Evolutionary conservation across 2,329 filamentous ascomycete genomes (phyloP).

Genomic region (Cercospora brassicicola): DNA sequence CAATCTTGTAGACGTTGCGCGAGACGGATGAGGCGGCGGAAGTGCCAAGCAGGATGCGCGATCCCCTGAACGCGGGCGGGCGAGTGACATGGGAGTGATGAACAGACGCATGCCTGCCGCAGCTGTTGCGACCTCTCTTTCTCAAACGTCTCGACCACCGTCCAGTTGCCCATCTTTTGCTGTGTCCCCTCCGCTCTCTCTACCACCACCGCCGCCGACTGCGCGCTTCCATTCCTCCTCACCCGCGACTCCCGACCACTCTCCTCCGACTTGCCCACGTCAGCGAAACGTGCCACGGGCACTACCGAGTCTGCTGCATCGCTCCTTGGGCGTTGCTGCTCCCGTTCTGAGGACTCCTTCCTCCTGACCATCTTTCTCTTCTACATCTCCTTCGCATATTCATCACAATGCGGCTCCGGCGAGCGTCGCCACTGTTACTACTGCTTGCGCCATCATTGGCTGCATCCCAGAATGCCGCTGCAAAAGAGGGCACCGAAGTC

Average conservation of each 20-base stretch:
- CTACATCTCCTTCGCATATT: conserved; percentile 7
- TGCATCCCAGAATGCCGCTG: conserved; percentile 44
- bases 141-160: not conserved
- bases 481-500: conserved; percentile 20
- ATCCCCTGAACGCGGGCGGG: not conserved
- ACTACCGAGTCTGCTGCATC: not conserved
- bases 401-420: conserved; percentile 59
- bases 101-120: not conserved
- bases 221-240: not conserved
- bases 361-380: not conserved
- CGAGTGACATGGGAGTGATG: not conserved
- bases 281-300: conserved; percentile 14
- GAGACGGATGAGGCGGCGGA: not conserved
- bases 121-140: not conserved
- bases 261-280: conserved; percentile 7
- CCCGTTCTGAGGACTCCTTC: not conserved
- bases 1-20: not conserved
- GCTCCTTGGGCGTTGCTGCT: not conserved
- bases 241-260: not conserved
- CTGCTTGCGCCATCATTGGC: conserved; percentile 60
- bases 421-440: conserved; percentile 53
- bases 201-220: not conserved
- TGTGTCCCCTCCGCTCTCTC: not conserved
- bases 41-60: not conserved
- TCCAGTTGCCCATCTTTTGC: not conserved